Evolutionary conservation across 139 green algal species (phyloP), one percentile per base, ranked within the genome.

Genomic region (Zygnema circumcarinatum): DNA sequence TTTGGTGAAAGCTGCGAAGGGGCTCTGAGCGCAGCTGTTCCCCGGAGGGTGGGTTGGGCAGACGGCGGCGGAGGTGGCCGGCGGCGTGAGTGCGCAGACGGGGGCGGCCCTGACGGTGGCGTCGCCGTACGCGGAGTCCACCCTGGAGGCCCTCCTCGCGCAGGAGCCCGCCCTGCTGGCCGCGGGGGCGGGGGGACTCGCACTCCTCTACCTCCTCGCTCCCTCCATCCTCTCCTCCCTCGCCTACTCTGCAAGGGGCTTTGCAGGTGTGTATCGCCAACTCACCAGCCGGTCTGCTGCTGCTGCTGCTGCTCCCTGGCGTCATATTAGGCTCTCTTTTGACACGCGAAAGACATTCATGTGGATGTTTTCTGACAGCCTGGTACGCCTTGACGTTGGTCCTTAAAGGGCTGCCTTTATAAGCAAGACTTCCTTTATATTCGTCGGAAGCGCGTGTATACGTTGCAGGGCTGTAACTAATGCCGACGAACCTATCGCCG

Each of bases 171-270:
- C 32, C 0, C n/a, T 87, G 25, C 62, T 88, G 73, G 83, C 69
- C 16, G 83, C 31, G 16, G 83, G 73, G 21, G 83, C 38, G 2
- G 83, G 83, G 31, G 72, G 29, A 25, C 83, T 88, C 22, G n/a
- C 79, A 21, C 40, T 88, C 29, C 83, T 88, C n/a, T 88, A 88
- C 83, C 73, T 88, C 11, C 73, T 88, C 1, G 83, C 83, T 21
- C 83, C 83, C 40, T 40, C 72, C 31, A 53, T 88, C 25, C 38
- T n/a, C 25, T 68, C 36, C 1, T 47, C 72, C n/a, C 2, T 88
- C 16, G 83, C 40, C 25, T 84, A 84, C 38, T 39, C 36, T 25
- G 39, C 47, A 29, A 22, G 83, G 11, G 83, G 83, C n/a, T 88
- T 78, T 2, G 69, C 38, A 74, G 83, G 83, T 88, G 62, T 42